These are phyloP conservation scores for Boletus rubroflammeus DNA, from an alignment of 768 basidiomycete genomes.

Conservation along the genomic window DNA sequence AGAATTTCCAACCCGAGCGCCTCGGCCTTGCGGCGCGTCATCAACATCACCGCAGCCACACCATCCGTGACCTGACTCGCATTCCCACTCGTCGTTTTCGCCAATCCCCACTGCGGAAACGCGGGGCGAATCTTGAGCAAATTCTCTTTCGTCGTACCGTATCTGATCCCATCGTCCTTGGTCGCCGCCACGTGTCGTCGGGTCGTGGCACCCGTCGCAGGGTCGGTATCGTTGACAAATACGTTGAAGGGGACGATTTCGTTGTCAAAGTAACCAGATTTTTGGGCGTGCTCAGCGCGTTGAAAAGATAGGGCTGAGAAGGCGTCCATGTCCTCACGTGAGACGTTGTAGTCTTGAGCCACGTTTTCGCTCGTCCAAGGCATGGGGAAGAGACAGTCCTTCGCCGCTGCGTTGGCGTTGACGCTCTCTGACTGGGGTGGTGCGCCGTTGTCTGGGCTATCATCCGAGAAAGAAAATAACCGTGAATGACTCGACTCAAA, in stretches of 20 bases:
- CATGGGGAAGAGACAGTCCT: constrained; percentile 70
- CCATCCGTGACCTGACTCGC: constrained; percentile 86
- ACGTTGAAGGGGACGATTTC: constrained; percentile 80
- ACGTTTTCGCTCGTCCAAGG: constrained; percentile 91
- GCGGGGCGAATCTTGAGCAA: constrained; percentile 66
- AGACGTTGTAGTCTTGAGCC: constrained; percentile 66
- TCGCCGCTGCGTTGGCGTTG: constrained; percentile 49
- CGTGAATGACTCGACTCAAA: neutral
- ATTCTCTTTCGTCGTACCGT: constrained; percentile 64
- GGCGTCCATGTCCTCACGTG: constrained; percentile 71
- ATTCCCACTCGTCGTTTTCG: constrained; percentile 78
- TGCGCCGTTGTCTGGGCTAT: constrained; percentile 64
- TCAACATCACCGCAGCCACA: constrained; percentile 78
- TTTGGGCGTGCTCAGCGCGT: constrained; percentile 72
- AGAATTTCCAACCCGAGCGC: constrained; percentile 69
- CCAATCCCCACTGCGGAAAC: constrained; percentile 79
- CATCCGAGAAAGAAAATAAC: neutral
- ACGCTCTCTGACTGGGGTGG: constrained; percentile 61
- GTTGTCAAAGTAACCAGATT: constrained; percentile 54
- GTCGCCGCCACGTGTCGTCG: constrained; percentile 50
- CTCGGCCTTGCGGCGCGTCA: constrained; percentile 78
- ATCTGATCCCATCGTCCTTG: constrained; percentile 76
- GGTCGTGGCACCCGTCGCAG: constrained; percentile 42
- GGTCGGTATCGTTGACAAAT: constrained; percentile 57
- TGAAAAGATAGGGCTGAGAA: constrained; percentile 75